Evolutionary conservation across 768 basidiomycete species (phyloP).

Genomic region (Sporobolomyces phaffii): DNA sequence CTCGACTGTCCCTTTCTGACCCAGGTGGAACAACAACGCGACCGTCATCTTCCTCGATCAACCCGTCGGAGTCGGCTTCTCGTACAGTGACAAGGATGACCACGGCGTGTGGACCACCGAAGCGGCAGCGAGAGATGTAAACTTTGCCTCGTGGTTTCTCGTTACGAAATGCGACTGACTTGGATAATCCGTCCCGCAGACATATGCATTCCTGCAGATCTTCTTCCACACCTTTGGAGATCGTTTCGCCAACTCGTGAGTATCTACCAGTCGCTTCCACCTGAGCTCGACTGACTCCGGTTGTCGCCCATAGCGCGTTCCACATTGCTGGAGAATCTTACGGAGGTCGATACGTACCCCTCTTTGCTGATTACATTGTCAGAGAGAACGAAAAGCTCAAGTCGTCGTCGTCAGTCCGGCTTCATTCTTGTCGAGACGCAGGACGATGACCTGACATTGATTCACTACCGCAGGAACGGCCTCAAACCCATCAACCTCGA

Average conservation of each 20-base stretch:
- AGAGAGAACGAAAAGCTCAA: constrained; percentile 31
- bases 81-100: constrained; percentile 33
- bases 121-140: constrained; percentile 35
- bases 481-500: constrained; percentile 31
- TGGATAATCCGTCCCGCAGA: constrained; percentile 5
- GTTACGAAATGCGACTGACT: neutral
- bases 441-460: too few species aligned
- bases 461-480: too few species aligned
- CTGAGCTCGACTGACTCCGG: neutral
- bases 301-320: constrained; percentile 1
- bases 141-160: neutral
- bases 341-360: constrained; percentile 38
- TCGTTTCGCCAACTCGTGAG: constrained; percentile 27
- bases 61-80: constrained; percentile 38
- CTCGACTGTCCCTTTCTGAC: neutral
- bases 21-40: constrained; percentile 20
- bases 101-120: constrained; percentile 37
- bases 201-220: constrained; percentile 35
- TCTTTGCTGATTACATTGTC: constrained; percentile 40
- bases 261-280: neutral
- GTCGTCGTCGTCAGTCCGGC: neutral
- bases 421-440: too few species aligned
- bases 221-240: constrained; percentile 33
- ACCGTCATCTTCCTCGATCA: constrained; percentile 33
- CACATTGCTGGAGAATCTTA: constrained; percentile 38